Percentiles rank a stretch among this genome's conserved stretches.
Conservation (phyloP, 2,329 filamentous ascomycete genomes). For the Neonectria sp. region DNA sequence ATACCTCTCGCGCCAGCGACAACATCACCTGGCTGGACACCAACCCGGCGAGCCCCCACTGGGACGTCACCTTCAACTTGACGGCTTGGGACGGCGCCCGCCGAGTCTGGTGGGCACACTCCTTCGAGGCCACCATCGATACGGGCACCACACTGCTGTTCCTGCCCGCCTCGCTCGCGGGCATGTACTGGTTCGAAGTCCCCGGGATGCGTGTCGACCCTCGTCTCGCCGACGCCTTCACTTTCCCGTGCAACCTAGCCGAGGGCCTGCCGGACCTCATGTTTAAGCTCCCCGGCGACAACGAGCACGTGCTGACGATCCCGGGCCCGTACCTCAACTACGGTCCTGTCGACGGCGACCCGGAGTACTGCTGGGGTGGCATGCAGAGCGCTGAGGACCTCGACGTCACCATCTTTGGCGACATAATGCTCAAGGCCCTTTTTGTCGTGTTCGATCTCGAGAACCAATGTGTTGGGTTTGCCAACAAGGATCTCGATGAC, state of each 20-base stretch:
- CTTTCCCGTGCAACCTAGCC: constrained; percentile 70
- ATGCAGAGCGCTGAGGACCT: constrained; percentile 71
- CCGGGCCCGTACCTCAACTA: constrained; percentile 71
- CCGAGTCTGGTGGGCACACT: constrained; percentile 63
- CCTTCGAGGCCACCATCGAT: constrained; percentile 72
- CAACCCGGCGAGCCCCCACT: constrained; percentile 52
- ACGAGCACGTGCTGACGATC: constrained; percentile 65
- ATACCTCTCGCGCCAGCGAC: constrained; percentile 56
- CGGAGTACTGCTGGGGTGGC: constrained; percentile 79
- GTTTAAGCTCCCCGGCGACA: constrained; percentile 66
- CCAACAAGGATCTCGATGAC: constrained; percentile 57
- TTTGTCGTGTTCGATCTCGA: constrained; percentile 80
- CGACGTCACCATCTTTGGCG: constrained; percentile 78
- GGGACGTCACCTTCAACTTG: constrained; percentile 65
- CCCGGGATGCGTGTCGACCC: constrained; percentile 65
- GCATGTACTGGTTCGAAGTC: constrained; percentile 72
- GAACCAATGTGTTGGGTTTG: constrained; percentile 58
- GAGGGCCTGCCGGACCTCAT: constrained; percentile 70
- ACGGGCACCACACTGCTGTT: constrained; percentile 79
- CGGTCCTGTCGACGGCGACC: constrained; percentile 62
- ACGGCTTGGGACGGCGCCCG: constrained; percentile 62
- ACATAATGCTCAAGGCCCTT: constrained; percentile 83
- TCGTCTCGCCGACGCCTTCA: constrained; percentile 62
- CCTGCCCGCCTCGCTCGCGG: constrained; percentile 68
- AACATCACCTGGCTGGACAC: constrained; percentile 61